Conservation (phyloP, 805 yeast genomes). For the Saccharomycopsis microspora region DNA sequence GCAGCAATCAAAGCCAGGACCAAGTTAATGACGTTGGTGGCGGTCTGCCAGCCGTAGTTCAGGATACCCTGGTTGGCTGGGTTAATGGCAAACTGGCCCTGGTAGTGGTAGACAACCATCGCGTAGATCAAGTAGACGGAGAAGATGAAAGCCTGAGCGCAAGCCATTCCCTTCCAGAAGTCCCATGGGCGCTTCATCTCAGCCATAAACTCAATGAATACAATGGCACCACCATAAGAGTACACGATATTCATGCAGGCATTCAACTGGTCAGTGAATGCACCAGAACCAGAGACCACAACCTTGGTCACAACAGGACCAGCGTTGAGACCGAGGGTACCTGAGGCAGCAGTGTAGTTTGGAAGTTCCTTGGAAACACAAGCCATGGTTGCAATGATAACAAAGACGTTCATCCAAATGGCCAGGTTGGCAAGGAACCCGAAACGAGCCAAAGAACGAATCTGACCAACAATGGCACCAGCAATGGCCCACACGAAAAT, state of each 20-base stretch:
- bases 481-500: constrained; percentile 32
- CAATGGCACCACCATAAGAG: constrained; percentile 41
- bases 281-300: constrained; percentile 21
- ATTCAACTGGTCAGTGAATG: constrained; percentile 22
- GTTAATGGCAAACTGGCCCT: constrained; percentile 33
- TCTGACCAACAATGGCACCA: constrained; percentile 33
- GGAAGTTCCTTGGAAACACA: constrained; percentile 27
- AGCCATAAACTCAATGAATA: constrained; percentile 36
- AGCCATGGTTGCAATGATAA: constrained; percentile 32
- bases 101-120: constrained; percentile 30
- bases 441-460: constrained; percentile 27
- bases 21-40: constrained; percentile 26
- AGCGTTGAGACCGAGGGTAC: constrained; percentile 6
- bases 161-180: constrained; percentile 35
- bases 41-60: constrained; percentile 26
- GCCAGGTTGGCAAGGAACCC: constrained; percentile 33
- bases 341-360: constrained; percentile 23
- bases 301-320: constrained; percentile 21
- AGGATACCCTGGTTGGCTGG: constrained; percentile 35
- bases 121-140: constrained; percentile 31
- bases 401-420: constrained; percentile 36
- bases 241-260: constrained; percentile 35
- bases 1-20: constrained; percentile 33
- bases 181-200: constrained; percentile 38
- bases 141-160: constrained; percentile 31